Base-by-base conservation (phyloP, 2,329 filamentous ascomycete genomes). In the Nigrospora oryzae region DNA sequence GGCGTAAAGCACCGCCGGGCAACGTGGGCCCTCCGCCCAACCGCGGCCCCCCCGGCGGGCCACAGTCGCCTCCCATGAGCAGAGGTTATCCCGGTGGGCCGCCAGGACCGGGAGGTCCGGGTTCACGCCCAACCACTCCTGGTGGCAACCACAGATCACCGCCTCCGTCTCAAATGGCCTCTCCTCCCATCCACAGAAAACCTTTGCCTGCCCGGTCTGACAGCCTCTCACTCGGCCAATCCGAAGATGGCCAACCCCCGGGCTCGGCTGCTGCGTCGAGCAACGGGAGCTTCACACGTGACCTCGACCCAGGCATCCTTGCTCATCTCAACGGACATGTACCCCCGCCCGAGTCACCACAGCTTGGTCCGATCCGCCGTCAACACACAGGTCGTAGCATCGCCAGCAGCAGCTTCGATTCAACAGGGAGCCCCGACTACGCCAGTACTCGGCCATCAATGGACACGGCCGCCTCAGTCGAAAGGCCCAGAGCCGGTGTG, bases 401-500 rank as follows among this genome's bases (percentile, higher is more conserved):
- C 12, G 46, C 52, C 14, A 74, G 70, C 47, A 72, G 63, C 46
- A 49, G 67, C 44, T 69, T 78, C 47, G 83, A 86, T 49, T 83
- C 82, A 8, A 77, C 77, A 5, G 71, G 73, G 12, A 84, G 83
- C 23, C 86, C 86, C 0, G 86, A 91, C 59, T 91, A 91, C 64
- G 84, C 86, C 7, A 93, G 86, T 62, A 84, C 81, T 16, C 71
- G 69, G 30, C 73, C 67, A 36, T 81, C 78, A 38, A 69, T 67
- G 39, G 71, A 71, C 36, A 68, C 70, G 2, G 64, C 69, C 51
- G 62, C 71, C 47, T 75, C 75, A 0, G 64, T 76, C 10, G 83
- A 88, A 46, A 78, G 77, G 47, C 85, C 86, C 14, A 77, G 91
- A 50, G 84, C 86, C 51, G 90, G 90, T 40, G 81, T 90, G 7